Evolutionary conservation across 2,329 filamentous ascomycete species (phyloP).

Genomic region (Colletotrichum agaves): DNA sequence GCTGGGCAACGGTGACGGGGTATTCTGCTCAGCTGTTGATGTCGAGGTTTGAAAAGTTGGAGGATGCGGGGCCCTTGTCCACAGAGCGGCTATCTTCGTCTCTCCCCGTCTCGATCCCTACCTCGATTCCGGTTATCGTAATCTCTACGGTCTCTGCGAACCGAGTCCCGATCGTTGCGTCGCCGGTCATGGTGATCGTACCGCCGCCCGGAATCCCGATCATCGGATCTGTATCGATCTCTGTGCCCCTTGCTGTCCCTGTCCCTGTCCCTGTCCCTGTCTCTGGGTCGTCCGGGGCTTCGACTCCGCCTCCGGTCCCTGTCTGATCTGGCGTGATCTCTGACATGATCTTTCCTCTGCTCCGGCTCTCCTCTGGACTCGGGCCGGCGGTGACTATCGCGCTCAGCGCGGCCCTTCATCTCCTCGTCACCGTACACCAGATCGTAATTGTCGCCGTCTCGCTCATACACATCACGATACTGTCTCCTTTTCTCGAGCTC

Average conservation of each 20-base stretch:
- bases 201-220: slow-evolving; percentile 31
- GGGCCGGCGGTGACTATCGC: slow-evolving; percentile 46
- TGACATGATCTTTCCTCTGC: slow-evolving; percentile 36
- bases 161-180: slow-evolving; percentile 43
- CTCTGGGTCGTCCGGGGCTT: slow-evolving; percentile 45
- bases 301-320: slow-evolving; percentile 55
- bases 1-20: slow-evolving; percentile 21
- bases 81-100: slow-evolving; percentile 34
- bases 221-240: slow-evolving; percentile 35
- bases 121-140: slow-evolving; percentile 46
- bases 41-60: slow-evolving; percentile 14
- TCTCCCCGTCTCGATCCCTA: slow-evolving; percentile 46
- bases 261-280: slow-evolving; percentile 28
- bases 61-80: background rate
- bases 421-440: slow-evolving; percentile 86
- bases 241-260: slow-evolving; percentile 19
- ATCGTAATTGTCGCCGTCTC: slow-evolving; percentile 66
- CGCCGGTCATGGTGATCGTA: slow-evolving; percentile 37
- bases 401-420: slow-evolving; percentile 63
- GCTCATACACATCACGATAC: slow-evolving; percentile 75
- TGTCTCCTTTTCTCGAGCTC: slow-evolving; percentile 91
- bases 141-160: slow-evolving; percentile 48
- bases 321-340: slow-evolving; percentile 29
- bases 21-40: slow-evolving; percentile 23
- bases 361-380: slow-evolving; percentile 13